phyloP scores from a whole-genome alignment of 768 basidiomycete species.

The Termitomyces eurrhizus region DNA sequence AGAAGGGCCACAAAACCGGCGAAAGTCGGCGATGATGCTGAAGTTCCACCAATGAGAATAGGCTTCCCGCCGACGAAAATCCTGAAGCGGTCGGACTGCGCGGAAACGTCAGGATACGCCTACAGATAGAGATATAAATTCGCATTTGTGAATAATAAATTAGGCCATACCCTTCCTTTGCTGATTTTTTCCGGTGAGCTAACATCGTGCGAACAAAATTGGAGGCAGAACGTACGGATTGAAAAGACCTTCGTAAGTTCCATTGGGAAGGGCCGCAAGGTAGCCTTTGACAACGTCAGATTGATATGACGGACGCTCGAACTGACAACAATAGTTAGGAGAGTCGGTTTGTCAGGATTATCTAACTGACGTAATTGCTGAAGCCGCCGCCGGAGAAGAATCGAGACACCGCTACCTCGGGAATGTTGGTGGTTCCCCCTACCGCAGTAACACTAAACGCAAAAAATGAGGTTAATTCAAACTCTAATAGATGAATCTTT shows the following conservation, averaged over 20 bases:
- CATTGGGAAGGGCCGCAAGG: conserved; percentile 40
- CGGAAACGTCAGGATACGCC: conserved; percentile 67
- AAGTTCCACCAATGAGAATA: conserved; percentile 55
- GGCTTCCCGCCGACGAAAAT: conserved; percentile 40
- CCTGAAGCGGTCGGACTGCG: conserved; percentile 48
- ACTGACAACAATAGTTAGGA: conserved; percentile 29
- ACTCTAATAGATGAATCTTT: conserved; percentile 7
- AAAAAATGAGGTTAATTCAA: neutral
- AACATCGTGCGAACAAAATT: neutral
- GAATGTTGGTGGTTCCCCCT: conserved; percentile 57
- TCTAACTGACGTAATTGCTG: conserved; percentile 53
- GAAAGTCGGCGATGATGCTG: conserved; percentile 61
- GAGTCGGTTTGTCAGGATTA: neutral
- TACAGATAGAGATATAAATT: conserved; percentile 14
- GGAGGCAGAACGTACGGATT: conserved; percentile 40
- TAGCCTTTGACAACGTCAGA: conserved; percentile 37
- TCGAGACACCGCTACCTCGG: conserved; percentile 48
- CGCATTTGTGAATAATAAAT: neutral
- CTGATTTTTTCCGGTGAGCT: conserved; percentile 15
- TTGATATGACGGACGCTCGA: conserved; percentile 53
- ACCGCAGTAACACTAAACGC: conserved; percentile 68
- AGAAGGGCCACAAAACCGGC: conserved; percentile 57
- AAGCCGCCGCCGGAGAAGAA: conserved; percentile 74
- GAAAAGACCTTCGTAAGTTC: conserved; percentile 54
- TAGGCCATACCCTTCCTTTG: conserved; percentile 46